Evolutionary conservation across 2,329 filamentous ascomycete species (phyloP), one percentile per base, ranked within the genome.

Genomic region (Cladophialophora yegresii): DNA sequence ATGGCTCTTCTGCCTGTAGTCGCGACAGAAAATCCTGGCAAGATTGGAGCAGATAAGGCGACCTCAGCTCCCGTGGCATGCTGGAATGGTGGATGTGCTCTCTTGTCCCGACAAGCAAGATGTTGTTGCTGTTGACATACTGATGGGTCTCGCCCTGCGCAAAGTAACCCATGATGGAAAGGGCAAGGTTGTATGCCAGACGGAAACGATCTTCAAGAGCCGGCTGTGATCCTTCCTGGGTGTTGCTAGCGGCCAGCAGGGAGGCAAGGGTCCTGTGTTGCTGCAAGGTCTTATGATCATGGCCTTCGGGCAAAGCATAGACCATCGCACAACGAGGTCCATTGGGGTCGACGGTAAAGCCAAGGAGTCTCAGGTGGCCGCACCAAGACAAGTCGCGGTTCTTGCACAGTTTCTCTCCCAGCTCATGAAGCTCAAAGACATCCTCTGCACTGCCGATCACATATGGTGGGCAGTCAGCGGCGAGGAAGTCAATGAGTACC

Each of bases 71-170:
- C 72, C 60, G 73, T 70, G 54, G 70, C 70, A 66, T 4, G 73
- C 76, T 1, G 75, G 80, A 63, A 8, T 64, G 64, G 58, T 66
- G 64, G 30, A 59, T 63, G 22, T 67, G 61, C n/a, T 68, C 68
- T 28, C 53, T 60, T 20, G 64, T 62, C 16, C 66, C 66, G 30
- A 87, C 84, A 33, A 88, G 83, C 16, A 88, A 76, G 30, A 88
- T 80, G 70, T 87, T 88, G 73, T 81, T 85, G 75, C 85, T 87
- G 74, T 87, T 88, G 70, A 89, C 83, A 69, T 87, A 85, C 56
- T 85, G 83, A 74, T 88, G 86, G 6, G 83, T 79, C 20, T 85
- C 75, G 47, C 83, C 81, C 64, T 84, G 81, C 45, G 80, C 81
- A 73, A 87, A 81, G 33, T 88, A 74, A 62, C 84, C 82, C 65